phyloP scores from a whole-genome alignment of 176 grass and related monocot species.

The Eragrostis nindensis region DNA sequence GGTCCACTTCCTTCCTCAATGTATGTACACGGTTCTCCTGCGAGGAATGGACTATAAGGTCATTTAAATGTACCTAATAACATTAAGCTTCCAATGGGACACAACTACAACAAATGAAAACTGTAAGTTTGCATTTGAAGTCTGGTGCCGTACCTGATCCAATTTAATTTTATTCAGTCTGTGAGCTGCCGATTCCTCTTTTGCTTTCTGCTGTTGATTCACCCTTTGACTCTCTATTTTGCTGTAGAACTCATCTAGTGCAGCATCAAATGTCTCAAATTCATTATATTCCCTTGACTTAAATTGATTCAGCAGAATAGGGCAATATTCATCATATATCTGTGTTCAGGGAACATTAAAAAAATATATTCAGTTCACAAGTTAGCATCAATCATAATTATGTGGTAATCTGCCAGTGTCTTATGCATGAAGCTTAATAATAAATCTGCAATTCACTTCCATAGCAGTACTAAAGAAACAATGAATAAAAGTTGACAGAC shows the following conservation, averaged over 20 bases:
- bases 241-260: constrained; percentile 94
- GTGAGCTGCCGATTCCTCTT: constrained; percentile 78
- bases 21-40: constrained; percentile 96
- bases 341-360: constrained; percentile 47
- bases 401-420: background rate
- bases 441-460: constrained; percentile 6
- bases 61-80: background rate
- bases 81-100: background rate
- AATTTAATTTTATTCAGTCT: constrained; percentile 93
- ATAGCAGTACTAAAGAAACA: constrained; percentile 25
- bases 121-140: constrained; percentile 15
- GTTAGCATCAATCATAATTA: constrained; percentile 9
- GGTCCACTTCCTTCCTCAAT: constrained; percentile 85
- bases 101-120: constrained; percentile 28
- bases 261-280: constrained; percentile 88
- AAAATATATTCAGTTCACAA: constrained; percentile 7
- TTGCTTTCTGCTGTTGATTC: constrained; percentile 86
- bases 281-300: constrained; percentile 74
- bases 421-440: constrained; percentile 27
- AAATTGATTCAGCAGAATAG: constrained; percentile 85
- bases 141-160: constrained; percentile 69
- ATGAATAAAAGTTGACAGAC: constrained; percentile 33
- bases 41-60: constrained; percentile 35
- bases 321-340: constrained; percentile 97
- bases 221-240: constrained; percentile 98